These are phyloP conservation scores for Diplodia scrobiculata DNA, from an alignment of 2,329 filamentous ascomycete species.

Conservation along the genomic window DNA sequence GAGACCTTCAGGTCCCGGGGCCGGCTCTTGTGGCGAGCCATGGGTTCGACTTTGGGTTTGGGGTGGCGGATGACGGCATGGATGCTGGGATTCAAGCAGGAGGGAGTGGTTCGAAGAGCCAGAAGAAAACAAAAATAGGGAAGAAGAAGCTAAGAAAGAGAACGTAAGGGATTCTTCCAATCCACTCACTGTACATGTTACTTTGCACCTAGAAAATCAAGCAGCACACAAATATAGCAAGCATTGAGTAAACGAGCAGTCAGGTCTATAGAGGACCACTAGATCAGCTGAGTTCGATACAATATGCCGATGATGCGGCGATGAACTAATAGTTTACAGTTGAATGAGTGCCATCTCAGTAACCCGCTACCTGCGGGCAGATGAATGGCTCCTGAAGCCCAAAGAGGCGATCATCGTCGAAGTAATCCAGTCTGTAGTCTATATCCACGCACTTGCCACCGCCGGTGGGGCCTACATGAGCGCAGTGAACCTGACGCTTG, in stretches of 20 bases:
- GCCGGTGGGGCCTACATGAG: conserved; percentile 39
- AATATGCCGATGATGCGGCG: too few species aligned
- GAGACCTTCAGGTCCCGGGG: conserved; percentile 5
- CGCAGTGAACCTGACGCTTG: conserved; percentile 33
- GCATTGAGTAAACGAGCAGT: too few species aligned
- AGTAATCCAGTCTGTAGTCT: conserved; percentile 36
- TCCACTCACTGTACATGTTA: too few species aligned
- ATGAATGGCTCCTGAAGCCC: conserved; percentile 16
- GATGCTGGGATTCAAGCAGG: not conserved
- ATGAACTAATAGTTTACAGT: too few species aligned
- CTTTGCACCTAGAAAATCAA: too few species aligned
- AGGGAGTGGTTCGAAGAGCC: not conserved
- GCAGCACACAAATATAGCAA: too few species aligned
- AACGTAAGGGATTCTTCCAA: not conserved
- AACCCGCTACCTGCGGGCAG: not conserved
- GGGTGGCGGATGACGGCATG: not conserved
- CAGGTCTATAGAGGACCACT: too few species aligned
- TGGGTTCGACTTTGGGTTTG: conserved; percentile 28
- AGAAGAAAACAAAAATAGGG: not conserved
- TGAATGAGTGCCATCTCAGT: not conserved
- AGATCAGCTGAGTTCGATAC: too few species aligned
- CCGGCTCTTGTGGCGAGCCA: not conserved
- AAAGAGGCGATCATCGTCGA: conserved; percentile 35
- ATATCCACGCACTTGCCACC: conserved; percentile 38
- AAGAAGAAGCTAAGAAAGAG: not conserved